phyloP scores from a whole-genome alignment of 1,284 basidiomycete genomes.

The Inonotus hispidus region DNA sequence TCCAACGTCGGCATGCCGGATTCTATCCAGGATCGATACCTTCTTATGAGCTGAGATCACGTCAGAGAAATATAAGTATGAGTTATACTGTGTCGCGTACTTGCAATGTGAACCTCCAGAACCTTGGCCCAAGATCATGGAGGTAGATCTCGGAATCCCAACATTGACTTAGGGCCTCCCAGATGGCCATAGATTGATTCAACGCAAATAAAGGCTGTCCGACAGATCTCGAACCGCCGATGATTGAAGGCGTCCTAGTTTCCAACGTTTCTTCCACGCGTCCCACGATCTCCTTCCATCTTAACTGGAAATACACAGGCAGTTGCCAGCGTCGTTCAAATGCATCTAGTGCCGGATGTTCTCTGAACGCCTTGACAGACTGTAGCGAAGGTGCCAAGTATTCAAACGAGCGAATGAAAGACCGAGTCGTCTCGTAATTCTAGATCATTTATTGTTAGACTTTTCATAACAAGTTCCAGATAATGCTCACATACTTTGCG shows the following conservation, averaged over 20 bases:
- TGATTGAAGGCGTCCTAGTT: constrained; percentile 38
- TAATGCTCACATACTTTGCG: constrained; percentile 52
- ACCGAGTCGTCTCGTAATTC: constrained; percentile 82
- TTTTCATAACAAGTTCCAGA: not conserved
- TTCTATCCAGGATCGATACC: constrained; percentile 74
- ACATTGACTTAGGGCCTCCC: constrained; percentile 68
- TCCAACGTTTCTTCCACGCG: constrained; percentile 65
- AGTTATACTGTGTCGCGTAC: constrained; percentile 34
- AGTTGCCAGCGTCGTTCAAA: constrained; percentile 93
- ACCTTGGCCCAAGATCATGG: constrained; percentile 72
- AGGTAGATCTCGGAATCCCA: constrained; percentile 86
- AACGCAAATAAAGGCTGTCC: constrained; percentile 40
- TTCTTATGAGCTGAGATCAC: constrained; percentile 57
- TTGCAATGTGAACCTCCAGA: constrained; percentile 88
- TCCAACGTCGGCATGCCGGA: constrained; percentile 39
- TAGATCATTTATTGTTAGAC: constrained; percentile 24
- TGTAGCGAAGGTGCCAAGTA: constrained; percentile 72
- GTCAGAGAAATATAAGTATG: not conserved
- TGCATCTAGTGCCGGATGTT: constrained; percentile 61
- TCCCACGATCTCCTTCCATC: constrained; percentile 92
- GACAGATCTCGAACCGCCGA: constrained; percentile 20
- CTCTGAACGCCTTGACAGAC: constrained; percentile 66
- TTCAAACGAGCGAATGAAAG: constrained; percentile 84
- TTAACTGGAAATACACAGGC: constrained; percentile 93
- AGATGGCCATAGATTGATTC: constrained; percentile 63